Conservation (phyloP, 2,329 filamentous ascomycete species). For the Diaporthe amygdali region DNA sequence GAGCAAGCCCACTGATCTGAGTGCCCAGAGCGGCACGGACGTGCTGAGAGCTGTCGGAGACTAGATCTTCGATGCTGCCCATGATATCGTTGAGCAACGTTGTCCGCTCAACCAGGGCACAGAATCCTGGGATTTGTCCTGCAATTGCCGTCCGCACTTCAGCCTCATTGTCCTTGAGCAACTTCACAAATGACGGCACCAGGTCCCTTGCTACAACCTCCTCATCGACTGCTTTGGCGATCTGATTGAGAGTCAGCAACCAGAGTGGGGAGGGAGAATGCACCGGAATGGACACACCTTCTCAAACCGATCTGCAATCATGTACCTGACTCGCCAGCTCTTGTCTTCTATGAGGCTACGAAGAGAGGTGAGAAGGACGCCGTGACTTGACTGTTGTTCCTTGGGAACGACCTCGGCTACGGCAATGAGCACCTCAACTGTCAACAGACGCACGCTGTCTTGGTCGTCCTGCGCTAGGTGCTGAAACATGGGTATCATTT, state of each 20-base stretch:
- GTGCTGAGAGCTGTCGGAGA: conserved; percentile 95
- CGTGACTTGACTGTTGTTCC: conserved; percentile 96
- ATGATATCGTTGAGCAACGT: conserved; percentile 95
- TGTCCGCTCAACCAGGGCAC: conserved; percentile 82
- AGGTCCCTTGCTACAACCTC: conserved; percentile 94
- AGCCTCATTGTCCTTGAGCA: conserved; percentile 96
- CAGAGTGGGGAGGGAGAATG: background rate
- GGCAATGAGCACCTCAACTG: conserved; percentile 93
- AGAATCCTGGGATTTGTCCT: conserved; percentile 98
- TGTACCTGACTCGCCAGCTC: conserved; percentile 98
- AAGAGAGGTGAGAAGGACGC: conserved; percentile 87
- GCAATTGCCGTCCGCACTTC: conserved; percentile 97
- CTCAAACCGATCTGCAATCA: conserved; percentile 98
- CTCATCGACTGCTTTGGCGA: conserved; percentile 97
- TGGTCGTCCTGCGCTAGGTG: conserved; percentile 96
- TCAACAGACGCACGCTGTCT: conserved; percentile 94
- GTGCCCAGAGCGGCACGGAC: conserved; percentile 94
- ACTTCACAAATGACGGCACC: conserved; percentile 95
- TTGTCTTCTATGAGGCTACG: conserved; percentile 97
- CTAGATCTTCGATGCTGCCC: conserved; percentile 93
- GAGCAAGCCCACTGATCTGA: conserved; percentile 94
- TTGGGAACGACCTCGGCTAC: conserved; percentile 98
- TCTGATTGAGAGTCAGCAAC: conserved; percentile 55
- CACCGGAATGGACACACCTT: conserved; percentile 65
- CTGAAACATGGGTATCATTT: conserved; percentile 99